Conservation (phyloP, 805 yeast genomes). For the Pichia nakasei region DNA sequence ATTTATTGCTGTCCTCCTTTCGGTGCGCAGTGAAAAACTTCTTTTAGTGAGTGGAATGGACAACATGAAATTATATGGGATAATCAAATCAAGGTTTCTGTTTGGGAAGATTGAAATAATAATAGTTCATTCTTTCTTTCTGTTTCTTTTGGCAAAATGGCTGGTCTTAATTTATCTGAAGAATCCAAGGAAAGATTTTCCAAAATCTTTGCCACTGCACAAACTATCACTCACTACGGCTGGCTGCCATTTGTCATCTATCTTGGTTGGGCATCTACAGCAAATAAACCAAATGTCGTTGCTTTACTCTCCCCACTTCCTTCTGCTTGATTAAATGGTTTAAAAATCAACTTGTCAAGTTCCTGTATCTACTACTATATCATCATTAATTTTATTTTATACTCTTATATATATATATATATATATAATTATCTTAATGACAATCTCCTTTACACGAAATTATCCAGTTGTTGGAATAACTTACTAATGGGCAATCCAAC, state of each 20-base stretch:
- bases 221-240: slow-evolving; percentile 88
- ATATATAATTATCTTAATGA: not conserved
- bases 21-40: no score
- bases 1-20: no score
- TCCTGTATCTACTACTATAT: no score
- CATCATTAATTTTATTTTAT: no score
- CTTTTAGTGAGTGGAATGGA: no score
- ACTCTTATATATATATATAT: slow-evolving; percentile 4
- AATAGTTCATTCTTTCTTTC: no score
- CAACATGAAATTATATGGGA: no score
- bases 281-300: slow-evolving; percentile 77
- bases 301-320: slow-evolving; percentile 74
- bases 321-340: slow-evolving; percentile 49
- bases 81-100: no score
- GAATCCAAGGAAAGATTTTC: slow-evolving; percentile 73
- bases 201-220: slow-evolving; percentile 73
- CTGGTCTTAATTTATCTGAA: slow-evolving; percentile 34
- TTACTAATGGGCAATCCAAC: slow-evolving; percentile 75
- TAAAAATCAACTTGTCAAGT: no score
- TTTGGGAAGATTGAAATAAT: no score
- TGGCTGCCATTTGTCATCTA: slow-evolving; percentile 94
- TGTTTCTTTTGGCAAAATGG: slow-evolving; percentile 21
- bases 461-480: slow-evolving; percentile 32
- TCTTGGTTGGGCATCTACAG: slow-evolving; percentile 76
- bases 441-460: slow-evolving; percentile 1